Evolutionary conservation across 2,329 filamentous ascomycete genomes (phyloP).

Genomic region (Pezicula carpinea): DNA sequence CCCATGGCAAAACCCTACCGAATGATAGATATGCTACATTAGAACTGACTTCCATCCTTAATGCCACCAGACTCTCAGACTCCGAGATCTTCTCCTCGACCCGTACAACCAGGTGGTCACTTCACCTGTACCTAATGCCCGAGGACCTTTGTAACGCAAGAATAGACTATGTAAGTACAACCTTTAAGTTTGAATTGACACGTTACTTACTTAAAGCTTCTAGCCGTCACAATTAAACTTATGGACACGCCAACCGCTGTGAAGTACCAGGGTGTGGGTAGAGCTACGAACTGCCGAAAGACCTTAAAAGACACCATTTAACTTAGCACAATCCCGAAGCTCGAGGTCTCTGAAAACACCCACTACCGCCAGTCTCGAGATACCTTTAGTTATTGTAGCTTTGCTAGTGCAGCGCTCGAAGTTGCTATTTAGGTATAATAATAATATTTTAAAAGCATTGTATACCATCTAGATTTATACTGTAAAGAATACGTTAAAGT

Average conservation of each 20-base stretch:
- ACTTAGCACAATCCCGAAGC: neutral
- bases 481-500: too few relatives aligned
- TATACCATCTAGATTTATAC: too few relatives aligned
- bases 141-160: constrained; percentile 4
- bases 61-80: neutral
- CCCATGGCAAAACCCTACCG: constrained; percentile 1
- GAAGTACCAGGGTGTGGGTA: constrained; percentile 4
- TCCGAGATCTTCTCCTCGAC: neutral
- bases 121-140: constrained; percentile 12
- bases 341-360: too few relatives aligned
- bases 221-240: constrained; percentile 7
- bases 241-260: constrained; percentile 6
- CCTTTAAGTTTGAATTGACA: neutral
- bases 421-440: too few relatives aligned
- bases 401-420: too few relatives aligned
- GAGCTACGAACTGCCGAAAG: constrained; percentile 5
- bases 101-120: neutral
- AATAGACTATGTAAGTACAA: constrained; percentile 5
- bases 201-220: neutral
- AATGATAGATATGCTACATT: neutral
- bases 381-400: too few relatives aligned
- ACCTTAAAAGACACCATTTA: constrained; percentile 3
- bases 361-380: too few relatives aligned
- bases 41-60: constrained; percentile 1
- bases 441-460: too few relatives aligned